Evolutionary conservation across 148 eudicot genomes (phyloP).

Genomic region (Cornus florida): DNA sequence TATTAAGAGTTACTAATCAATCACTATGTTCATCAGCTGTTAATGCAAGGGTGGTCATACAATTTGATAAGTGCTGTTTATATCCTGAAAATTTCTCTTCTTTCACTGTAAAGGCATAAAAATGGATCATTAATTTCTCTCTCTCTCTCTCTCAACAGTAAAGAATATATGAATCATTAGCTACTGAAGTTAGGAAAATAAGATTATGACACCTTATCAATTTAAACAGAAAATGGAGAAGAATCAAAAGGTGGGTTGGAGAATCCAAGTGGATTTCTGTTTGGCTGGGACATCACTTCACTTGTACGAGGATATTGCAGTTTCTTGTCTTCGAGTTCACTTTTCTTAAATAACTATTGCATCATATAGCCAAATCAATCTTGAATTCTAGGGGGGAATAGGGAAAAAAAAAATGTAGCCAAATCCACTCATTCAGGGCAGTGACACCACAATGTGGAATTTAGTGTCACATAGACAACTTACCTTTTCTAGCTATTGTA

Average conservation of each 20-base stretch:
- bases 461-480: not conserved
- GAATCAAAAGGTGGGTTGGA: not conserved
- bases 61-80: not conserved
- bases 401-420: too few relatives aligned
- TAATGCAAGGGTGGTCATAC: conserved; percentile 5
- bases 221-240: not conserved
- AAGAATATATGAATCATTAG: not conserved
- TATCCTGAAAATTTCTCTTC: not conserved
- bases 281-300: not conserved
- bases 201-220: not conserved
- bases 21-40: not conserved
- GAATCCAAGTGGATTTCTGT: not conserved
- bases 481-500: not conserved
- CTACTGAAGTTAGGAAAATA: not conserved
- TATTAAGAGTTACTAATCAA: not conserved
- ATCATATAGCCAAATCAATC: not conserved
- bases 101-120: not conserved
- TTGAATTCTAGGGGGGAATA: too few relatives aligned
- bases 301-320: not conserved
- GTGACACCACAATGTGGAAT: not conserved
- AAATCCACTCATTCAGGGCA: not conserved
- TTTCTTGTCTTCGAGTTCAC: not conserved
- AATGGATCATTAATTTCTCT: not conserved
- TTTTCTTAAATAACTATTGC: not conserved
- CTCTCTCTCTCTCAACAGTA: not conserved